Percentiles rank a stretch among this genome's conserved stretches.
phyloP scores from a whole-genome alignment of 2,329 filamentous ascomycete genomes.

The Aspergillus ustus region DNA sequence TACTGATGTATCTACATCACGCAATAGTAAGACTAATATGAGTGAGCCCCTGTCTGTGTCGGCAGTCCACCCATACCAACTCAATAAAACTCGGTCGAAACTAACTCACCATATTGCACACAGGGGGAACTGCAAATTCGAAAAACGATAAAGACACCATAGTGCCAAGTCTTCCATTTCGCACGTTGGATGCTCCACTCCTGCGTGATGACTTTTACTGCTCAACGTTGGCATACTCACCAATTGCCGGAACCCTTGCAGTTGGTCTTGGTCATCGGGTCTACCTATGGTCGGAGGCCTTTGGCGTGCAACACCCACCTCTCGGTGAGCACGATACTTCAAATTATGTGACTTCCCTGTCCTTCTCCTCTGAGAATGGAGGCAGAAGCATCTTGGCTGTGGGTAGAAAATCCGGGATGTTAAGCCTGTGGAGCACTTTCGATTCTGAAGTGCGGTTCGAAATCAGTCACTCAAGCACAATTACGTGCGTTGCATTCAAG shows the following conservation, averaged over 20 bases:
- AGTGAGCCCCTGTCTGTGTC: not conserved
- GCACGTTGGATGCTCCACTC: constrained; percentile 84
- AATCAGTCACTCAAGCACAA: constrained; percentile 69
- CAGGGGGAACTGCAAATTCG: constrained; percentile 28
- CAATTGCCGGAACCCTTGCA: constrained; percentile 74
- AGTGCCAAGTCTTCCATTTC: constrained; percentile 76
- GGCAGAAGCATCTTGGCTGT: constrained; percentile 81
- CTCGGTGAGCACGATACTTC: constrained; percentile 54
- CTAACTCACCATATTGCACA: constrained; percentile 1
- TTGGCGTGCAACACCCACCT: constrained; percentile 66
- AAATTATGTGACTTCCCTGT: constrained; percentile 78
- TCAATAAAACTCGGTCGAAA: not conserved
- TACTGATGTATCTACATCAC: not conserved
- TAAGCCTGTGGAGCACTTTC: constrained; percentile 78
- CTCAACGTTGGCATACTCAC: constrained; percentile 83
- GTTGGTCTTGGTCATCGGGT: constrained; percentile 80
- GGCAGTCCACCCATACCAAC: not conserved
- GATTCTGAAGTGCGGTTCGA: constrained; percentile 72
- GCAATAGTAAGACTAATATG: not conserved
- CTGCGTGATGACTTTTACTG: constrained; percentile 97
- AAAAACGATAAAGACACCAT: constrained; percentile 41
- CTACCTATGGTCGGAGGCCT: constrained; percentile 85
- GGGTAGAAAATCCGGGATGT: constrained; percentile 75
- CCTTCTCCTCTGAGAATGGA: constrained; percentile 82
- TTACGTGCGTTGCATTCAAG: constrained; percentile 83